Evolutionary conservation across 2,329 filamentous ascomycete species (phyloP), one percentile per base, ranked within the genome.

Genomic region (Venturia asperata): DNA sequence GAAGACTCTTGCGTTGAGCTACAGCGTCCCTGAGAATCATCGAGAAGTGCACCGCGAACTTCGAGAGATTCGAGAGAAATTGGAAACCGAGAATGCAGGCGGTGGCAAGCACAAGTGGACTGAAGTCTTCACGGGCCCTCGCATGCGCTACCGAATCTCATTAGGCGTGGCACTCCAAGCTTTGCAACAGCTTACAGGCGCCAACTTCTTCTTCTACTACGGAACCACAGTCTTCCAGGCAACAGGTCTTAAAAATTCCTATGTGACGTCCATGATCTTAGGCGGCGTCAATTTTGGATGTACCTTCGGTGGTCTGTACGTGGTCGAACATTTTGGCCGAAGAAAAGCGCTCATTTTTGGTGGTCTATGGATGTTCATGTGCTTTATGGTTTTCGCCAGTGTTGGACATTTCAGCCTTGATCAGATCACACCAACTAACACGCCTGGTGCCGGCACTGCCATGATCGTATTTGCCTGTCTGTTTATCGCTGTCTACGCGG

Each of bases 381-480:
- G 85, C 73, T 87, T 88, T 77, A 73, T 88, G 63, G 77, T 81
- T 37, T 81, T 80, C 67, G 74, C 77, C 3, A 79, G 76, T 7
- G 74, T 81, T 1, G 78, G 79, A 5, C 77, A 80, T 69, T 80
- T 80, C 67, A 70, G 73, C 5, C 72, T 80, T 0, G 69, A 77
- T 61, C 71, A 72, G 43, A 67, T 64, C 7, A 69, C 71, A 19
- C 75, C 75, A 3, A 67, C 69, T 1, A 70, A 69, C 10, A 78
- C 76, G 1, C 74, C 76, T n/a, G 65, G 68, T 1, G 78, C 84
- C 6, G 86, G 86, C 27, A 79, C 82, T 3, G 82, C 82, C 49
- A 83, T 89, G 69, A 87, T 90, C 56, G 81, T 86, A 64, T 88
- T 89, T 73, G 86, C 87, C 0, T 88, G 86, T 70, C 78, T 90